Conservation (phyloP, 1,284 basidiomycete species). For the Marasmius sp. region DNA sequence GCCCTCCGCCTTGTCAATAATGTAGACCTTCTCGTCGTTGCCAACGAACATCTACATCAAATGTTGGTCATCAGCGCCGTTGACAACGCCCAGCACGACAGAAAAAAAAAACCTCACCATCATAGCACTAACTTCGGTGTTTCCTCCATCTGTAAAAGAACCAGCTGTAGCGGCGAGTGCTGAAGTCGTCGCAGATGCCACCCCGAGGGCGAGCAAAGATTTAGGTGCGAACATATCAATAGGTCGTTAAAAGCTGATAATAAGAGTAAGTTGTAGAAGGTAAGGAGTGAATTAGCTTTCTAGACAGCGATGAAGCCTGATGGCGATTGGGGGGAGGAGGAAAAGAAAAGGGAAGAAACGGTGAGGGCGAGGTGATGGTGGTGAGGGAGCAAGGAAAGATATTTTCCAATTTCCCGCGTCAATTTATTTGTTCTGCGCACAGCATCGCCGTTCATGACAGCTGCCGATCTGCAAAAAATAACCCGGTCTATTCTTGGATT, state of each 20-base stretch:
- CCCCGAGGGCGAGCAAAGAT: slow-evolving; percentile 31
- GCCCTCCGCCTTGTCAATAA: slow-evolving; percentile 59
- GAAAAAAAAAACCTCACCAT: slow-evolving; percentile 24
- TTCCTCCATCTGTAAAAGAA: slow-evolving; percentile 21
- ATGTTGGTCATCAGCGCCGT: slow-evolving; percentile 22
- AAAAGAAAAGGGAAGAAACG: not conserved
- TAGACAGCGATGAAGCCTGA: not conserved
- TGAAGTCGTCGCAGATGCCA: slow-evolving; percentile 29
- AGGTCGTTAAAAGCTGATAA: not conserved
- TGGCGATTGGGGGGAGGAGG: not conserved
- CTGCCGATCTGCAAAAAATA: not conserved
- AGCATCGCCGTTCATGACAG: not conserved
- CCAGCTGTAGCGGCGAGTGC: slow-evolving; percentile 19
- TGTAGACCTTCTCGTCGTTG: slow-evolving; percentile 54
- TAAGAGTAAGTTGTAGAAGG: not conserved
- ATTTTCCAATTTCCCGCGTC: not conserved
- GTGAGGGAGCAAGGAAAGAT: not conserved
- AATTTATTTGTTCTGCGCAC: not conserved
- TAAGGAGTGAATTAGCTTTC: not conserved
- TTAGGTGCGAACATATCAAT: slow-evolving; percentile 22
- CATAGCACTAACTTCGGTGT: slow-evolving; percentile 25
- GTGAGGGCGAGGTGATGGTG: not conserved
- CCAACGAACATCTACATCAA: slow-evolving; percentile 47
- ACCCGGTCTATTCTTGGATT: not conserved
- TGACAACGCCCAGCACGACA: not conserved